Evolutionary conservation across 345 rosid genomes (phyloP).

Genomic region (Eucalyptus marginata): DNA sequence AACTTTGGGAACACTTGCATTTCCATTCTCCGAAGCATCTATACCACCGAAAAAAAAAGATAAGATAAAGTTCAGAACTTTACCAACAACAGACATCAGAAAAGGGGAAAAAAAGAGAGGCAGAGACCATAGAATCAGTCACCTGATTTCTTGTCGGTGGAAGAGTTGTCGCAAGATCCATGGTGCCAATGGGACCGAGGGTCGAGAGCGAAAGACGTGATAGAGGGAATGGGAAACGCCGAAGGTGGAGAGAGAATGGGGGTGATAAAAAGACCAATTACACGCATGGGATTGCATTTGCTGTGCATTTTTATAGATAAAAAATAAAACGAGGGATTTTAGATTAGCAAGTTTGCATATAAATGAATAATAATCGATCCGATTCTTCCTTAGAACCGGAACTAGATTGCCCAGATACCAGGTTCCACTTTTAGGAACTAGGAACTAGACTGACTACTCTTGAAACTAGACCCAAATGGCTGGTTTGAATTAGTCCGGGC

Average conservation of each 20-base stretch:
- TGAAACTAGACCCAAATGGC: rapidly evolving
- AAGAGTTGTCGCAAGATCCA: not conserved
- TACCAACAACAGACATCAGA: not conserved
- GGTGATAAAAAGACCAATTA: not conserved
- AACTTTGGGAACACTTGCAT: conserved; percentile 23
- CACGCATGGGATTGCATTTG: not conserved
- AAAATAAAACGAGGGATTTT: not conserved
- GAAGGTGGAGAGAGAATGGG: not conserved
- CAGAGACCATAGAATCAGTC: not conserved
- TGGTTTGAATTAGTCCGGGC: no score
- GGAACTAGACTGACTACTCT: rapidly evolving
- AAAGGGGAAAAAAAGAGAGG: not conserved
- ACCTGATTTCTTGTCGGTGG: conserved; percentile 4
- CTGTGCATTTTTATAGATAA: not conserved
- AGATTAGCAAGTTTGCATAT: not conserved
- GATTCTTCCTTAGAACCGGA: no score
- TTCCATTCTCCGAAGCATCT: conserved; percentile 17
- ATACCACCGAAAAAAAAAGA: not conserved
- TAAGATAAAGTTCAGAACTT: not conserved
- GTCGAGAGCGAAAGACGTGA: not conserved
- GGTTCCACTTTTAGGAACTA: no score
- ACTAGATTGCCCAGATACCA: rapidly evolving
- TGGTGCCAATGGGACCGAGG: not conserved
- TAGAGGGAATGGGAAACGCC: not conserved
- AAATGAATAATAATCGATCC: not conserved